Evolutionary conservation across 1,284 basidiomycete species (phyloP).

Genomic region (Leccinum pallidistipes): DNA sequence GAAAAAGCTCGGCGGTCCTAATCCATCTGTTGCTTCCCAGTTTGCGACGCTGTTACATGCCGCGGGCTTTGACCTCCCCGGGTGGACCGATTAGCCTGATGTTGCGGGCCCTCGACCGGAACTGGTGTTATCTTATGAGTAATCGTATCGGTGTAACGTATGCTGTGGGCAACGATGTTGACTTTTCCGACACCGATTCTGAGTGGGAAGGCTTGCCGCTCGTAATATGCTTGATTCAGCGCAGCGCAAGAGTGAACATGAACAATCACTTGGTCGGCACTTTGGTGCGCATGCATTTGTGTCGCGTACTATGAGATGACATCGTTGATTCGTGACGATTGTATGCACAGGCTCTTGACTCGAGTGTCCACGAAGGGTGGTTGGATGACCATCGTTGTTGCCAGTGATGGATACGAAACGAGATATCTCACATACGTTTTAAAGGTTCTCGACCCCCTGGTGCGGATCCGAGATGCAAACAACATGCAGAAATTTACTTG

Average conservation of each 20-base stretch:
- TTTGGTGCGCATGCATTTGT: not conserved
- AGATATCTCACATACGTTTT: too few relatives aligned
- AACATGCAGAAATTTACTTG: conserved; percentile 42
- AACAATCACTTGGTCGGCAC: not conserved
- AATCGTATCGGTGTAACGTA: not conserved
- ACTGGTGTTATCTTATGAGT: not conserved
- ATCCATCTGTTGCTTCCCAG: conserved; percentile 26
- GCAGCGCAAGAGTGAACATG: not conserved
- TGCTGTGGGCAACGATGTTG: not conserved
- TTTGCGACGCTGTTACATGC: conserved; percentile 54
- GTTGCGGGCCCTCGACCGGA: not conserved
- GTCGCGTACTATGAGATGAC: not conserved
- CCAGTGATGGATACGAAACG: too few relatives aligned
- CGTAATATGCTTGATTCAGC: not conserved
- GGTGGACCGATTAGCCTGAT: not conserved
- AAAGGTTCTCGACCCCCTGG: too few relatives aligned
- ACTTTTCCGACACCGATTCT: not conserved
- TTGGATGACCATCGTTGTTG: too few relatives aligned
- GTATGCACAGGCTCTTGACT: not conserved
- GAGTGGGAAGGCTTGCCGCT: not conserved
- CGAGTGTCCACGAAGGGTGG: too few relatives aligned
- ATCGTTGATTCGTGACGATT: not conserved
- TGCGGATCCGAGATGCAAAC: conserved; percentile 51
- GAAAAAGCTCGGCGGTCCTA: not conserved
- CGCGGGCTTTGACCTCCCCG: conserved; percentile 48